Percentiles rank a stretch among this genome's conserved stretches.
phyloP scores from a whole-genome alignment of 441 rosid genomes.

The Theobroma grandiflorum region DNA sequence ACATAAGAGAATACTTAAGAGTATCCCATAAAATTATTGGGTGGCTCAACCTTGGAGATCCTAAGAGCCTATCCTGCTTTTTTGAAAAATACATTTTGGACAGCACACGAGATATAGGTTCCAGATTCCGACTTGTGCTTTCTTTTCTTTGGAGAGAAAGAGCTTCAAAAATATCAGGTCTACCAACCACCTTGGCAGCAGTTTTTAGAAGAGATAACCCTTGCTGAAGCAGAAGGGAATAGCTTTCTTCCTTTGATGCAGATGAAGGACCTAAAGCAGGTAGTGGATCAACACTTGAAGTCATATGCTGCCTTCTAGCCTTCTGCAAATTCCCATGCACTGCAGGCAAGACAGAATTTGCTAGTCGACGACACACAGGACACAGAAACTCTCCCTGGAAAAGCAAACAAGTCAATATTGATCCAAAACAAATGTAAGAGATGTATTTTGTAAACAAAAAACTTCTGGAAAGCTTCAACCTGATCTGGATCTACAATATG shows the following conservation, averaged over 20 bases:
- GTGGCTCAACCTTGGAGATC: constrained; percentile 55
- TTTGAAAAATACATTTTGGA: constrained; percentile 64
- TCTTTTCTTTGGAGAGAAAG: constrained; percentile 54
- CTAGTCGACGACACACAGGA: constrained; percentile 94
- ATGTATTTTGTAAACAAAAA: not conserved
- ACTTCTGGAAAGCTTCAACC: constrained; percentile 51
- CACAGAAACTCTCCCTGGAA: constrained; percentile 97
- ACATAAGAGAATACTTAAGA: constrained; percentile 83
- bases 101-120: constrained; percentile 56
- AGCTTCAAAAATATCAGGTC: constrained; percentile 53
- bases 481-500: constrained; percentile 83
- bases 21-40: constrained; percentile 93
- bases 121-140: constrained; percentile 56
- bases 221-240: constrained; percentile 58
- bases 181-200: constrained; percentile 66
- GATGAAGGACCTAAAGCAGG: constrained; percentile 33
- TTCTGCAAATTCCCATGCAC: constrained; percentile 58
- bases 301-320: constrained; percentile 58
- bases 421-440: constrained; percentile 21
- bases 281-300: constrained; percentile 38
- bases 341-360: constrained; percentile 86
- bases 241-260: constrained; percentile 37
- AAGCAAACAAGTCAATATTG: constrained; percentile 32
- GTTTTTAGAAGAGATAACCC: constrained; percentile 73
- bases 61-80: constrained; percentile 49